Evolutionary conservation across 2,329 filamentous ascomycete genomes (phyloP).

Genomic region (Aspergillus vadensis): DNA sequence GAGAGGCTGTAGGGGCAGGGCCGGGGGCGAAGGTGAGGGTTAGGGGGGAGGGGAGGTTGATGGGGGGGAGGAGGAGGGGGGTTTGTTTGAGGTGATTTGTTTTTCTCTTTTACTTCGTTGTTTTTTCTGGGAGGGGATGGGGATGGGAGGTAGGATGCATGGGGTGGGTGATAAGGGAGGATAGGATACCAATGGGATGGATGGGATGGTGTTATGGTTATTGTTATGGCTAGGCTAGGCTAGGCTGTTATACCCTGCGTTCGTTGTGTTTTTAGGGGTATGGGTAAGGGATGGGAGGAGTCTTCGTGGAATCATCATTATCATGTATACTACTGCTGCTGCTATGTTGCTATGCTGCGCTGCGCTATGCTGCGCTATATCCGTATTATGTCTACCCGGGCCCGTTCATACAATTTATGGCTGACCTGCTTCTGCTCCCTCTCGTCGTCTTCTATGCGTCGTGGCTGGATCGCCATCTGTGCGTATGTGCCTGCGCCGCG

Average conservation of each 20-base stretch:
- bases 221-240: neutral
- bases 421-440: slow-evolving; percentile 60
- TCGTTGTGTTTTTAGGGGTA: neutral
- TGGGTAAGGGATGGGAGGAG: neutral
- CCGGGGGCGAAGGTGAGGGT: slow-evolving; percentile 24
- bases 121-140: no score
- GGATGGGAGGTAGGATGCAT: no score
- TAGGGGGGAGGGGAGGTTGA: slow-evolving; percentile 35
- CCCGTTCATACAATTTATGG: slow-evolving; percentile 78
- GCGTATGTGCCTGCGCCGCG: slow-evolving; percentile 84
- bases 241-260: slow-evolving; percentile 4
- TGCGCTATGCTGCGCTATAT: slow-evolving; percentile 58
- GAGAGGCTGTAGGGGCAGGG: slow-evolving; percentile 14
- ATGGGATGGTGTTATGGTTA: neutral
- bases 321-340: slow-evolving; percentile 19
- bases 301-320: slow-evolving; percentile 21
- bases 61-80: slow-evolving; percentile 42
- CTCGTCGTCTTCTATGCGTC: slow-evolving; percentile 61
- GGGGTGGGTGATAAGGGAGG: no score
- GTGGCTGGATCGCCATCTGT: slow-evolving; percentile 72
- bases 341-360: no score
- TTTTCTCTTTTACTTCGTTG: no score
- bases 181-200: no score
- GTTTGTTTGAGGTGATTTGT: slow-evolving; percentile 38
- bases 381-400: slow-evolving; percentile 82